Evolutionary conservation across 331 rosid genomes (phyloP), one percentile per base, ranked within the genome.

Genomic region (Phaseolus coccineus): DNA sequence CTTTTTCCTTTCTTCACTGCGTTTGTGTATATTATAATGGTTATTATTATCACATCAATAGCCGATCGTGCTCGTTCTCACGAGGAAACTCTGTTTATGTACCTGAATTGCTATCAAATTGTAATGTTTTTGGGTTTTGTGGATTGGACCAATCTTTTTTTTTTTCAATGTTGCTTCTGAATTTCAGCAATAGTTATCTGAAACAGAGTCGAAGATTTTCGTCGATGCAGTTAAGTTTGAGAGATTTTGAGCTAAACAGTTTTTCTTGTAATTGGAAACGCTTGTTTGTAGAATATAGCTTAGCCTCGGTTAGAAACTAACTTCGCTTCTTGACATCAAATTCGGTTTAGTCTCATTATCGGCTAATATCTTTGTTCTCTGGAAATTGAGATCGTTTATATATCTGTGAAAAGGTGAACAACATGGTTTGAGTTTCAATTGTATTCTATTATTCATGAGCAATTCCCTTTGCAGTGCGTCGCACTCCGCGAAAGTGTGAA

Each of bases 51-150:
- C 31, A 67, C 33, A 67, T 73, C 37, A 51, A 53, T 46, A 48
- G 69, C 44, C 8, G 69, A 66, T 77, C 61, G 30, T 31, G 46
- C 51, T 70, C 59, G 58, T 48, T 58, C 8, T 69, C 22, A 69
- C 19, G 77, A 72, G 11, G 74, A 67, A 72, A 33, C 80, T 81
- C 58, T 81, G 71, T 44, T 77, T 77, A 42, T 57, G 71, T 33
- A 56, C 63, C 33, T 58, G 22, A 59, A 73, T 14, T 80, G 46
- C 42, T 63, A 33, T 35, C 27, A 19, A 70, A 44, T 64, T 55
- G 57, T 56, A 70, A 50, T 55, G 27, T 15, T 12, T 64, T 63
- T 37, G 33, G 65, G 46, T 27, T 71, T 61, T 37, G 73, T 33
- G 42, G 52, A 67, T 11, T 57, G 35, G 64, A 56, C 12, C 56